Base-by-base conservation (phyloP, 2,329 filamentous ascomycete genomes). In the Penicillium glabrum region DNA sequence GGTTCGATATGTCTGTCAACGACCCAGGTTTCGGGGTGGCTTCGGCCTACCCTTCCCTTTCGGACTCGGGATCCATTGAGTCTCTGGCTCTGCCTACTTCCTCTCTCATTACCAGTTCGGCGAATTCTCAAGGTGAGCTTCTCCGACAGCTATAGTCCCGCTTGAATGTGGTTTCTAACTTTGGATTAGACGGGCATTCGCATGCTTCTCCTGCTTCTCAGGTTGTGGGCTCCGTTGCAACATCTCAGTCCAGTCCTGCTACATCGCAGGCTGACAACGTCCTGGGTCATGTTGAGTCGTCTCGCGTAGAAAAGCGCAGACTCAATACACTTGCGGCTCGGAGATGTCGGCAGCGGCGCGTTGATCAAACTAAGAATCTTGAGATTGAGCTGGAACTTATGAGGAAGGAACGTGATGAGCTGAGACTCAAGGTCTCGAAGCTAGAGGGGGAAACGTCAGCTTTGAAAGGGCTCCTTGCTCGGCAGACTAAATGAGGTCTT, bases 291-390 rank as follows among this genome's bases (percentile, higher is more conserved):
- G 60, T 66, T 31, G 62, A 63, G 16, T 56, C 63, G 5, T 65
- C 64, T 37, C 65, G 67, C 26, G 63, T 72, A 19, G 64, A 67
- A 53, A 74, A 73, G 49, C 72, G 72, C 24, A 68, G 67, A 50
- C 63, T 72, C 13, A 75, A 75, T 55, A 74, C 72, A 14, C 65
- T 72, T 37, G 72, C 72, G 43, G 72, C 72, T 45, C 69, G 72
- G 19, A 63, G 72, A 44, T 74, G 71, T 60, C 72, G 72, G 5
- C 70, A 75, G 63, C 67, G 69, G 47, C 70, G 70, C 7, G 63
- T 70, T 26, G 71, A 74, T 47, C 66, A 67, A 56, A 66, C 72
- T 57, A 65, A 67, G 44, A 62, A 64, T 46, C 63, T 75, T 23
- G 70, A 73, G 60, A 66, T 61, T n/a, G 70, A 73, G 54, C 63